Evolutionary conservation across 176 grass and related monocot species (phyloP).

Genomic region (Musa troglodytarum): DNA sequence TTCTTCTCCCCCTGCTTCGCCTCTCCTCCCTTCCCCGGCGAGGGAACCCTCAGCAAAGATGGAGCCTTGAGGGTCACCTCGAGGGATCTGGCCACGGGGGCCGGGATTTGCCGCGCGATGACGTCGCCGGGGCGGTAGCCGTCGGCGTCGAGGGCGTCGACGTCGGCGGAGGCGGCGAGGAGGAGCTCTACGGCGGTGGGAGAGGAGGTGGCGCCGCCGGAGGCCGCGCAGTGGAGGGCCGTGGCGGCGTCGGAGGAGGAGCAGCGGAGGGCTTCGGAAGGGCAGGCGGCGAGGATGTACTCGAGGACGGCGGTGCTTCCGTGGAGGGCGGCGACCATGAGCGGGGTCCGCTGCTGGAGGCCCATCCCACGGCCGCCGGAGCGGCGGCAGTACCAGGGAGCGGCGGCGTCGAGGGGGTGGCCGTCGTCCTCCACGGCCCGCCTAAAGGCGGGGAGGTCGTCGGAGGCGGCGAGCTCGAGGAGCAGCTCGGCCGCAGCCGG

Average conservation of each 20-base stretch:
- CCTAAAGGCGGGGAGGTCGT: slow-evolving; percentile 32
- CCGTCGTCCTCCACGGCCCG: slow-evolving; percentile 40
- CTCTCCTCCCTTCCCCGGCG: slow-evolving; percentile 34
- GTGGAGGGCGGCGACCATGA: slow-evolving; percentile 73
- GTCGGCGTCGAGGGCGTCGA: slow-evolving; percentile 24
- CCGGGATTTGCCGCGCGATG: slow-evolving; percentile 30
- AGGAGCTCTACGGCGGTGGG: slow-evolving; percentile 41
- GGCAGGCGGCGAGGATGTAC: slow-evolving; percentile 38
- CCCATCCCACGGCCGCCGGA: slow-evolving; percentile 25
- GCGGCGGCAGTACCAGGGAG: slow-evolving; percentile 63
- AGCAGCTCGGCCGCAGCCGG: slow-evolving; percentile 16
- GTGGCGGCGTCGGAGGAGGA: slow-evolving; percentile 49
- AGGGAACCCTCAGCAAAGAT: slow-evolving; percentile 25
- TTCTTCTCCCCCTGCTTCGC: slow-evolving; percentile 45
- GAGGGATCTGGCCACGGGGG: slow-evolving; percentile 36
- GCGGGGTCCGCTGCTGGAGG: slow-evolving; percentile 53
- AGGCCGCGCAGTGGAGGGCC: slow-evolving; percentile 71
- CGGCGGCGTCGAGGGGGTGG: not conserved
- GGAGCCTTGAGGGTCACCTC: slow-evolving; percentile 43
- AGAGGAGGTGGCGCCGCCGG: slow-evolving; percentile 36
- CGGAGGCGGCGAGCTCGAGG: slow-evolving; percentile 61
- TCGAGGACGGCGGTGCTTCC: slow-evolving; percentile 42
- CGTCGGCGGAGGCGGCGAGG: slow-evolving; percentile 39
- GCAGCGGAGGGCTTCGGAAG: slow-evolving; percentile 46
- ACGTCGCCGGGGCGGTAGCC: slow-evolving; percentile 48